These are phyloP conservation scores for Fusarium haematococcum DNA, from an alignment of 2,329 filamentous ascomycete species.

Conservation along the genomic window DNA sequence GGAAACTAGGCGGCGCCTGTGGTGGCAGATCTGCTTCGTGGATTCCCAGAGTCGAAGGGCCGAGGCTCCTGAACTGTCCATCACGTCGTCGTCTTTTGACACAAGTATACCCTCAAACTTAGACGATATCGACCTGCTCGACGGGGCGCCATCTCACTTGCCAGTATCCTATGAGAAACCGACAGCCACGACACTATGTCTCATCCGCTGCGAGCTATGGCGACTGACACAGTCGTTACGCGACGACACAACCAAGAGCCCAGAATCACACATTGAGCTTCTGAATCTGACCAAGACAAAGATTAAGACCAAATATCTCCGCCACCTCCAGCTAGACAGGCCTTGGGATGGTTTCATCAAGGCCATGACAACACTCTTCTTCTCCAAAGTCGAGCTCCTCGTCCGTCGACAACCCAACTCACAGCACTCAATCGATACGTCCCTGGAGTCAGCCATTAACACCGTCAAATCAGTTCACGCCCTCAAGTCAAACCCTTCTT, in stretches of 20 bases:
- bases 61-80: slow-evolving; percentile 28
- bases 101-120: slow-evolving; percentile 57
- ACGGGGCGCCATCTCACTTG: neutral
- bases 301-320: slow-evolving; percentile 23
- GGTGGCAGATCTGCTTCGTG: slow-evolving; percentile 48
- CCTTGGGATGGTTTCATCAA: slow-evolving; percentile 33
- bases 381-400: slow-evolving; percentile 44
- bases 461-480: slow-evolving; percentile 37
- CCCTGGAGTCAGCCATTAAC: slow-evolving; percentile 18
- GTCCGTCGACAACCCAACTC: slow-evolving; percentile 22
- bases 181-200: slow-evolving; percentile 29
- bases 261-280: slow-evolving; percentile 17
- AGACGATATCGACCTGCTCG: slow-evolving; percentile 48
- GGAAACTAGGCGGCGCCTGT: slow-evolving; percentile 40
- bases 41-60: slow-evolving; percentile 36
- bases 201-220: slow-evolving; percentile 46
- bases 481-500: slow-evolving; percentile 36
- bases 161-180: neutral
- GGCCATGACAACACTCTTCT: slow-evolving; percentile 41
- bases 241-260: slow-evolving; percentile 5
- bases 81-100: slow-evolving; percentile 49
- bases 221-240: slow-evolving; percentile 35
- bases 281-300: slow-evolving; percentile 20
- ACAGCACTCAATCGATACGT: neutral
- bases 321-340: slow-evolving; percentile 4